A percentile compares a stretch with the other conserved stretches of the same genome.
Evolutionary conservation across 2,329 filamentous ascomycete species (phyloP).

Genomic region (Penicillium sp.): DNA sequence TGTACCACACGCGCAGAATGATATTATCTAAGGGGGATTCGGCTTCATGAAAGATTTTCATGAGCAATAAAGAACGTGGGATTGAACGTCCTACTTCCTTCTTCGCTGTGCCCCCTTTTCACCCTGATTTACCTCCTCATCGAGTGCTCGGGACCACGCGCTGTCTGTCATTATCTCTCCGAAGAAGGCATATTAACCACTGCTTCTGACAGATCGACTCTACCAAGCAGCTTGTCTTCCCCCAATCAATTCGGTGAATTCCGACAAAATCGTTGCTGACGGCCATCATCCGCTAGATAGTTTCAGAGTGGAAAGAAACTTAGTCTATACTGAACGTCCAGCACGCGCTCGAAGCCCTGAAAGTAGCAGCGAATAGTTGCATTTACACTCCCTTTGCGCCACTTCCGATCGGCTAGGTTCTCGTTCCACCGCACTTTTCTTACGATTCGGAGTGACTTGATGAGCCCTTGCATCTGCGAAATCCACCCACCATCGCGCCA

Average conservation of each 20-base stretch:
- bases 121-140: neutral
- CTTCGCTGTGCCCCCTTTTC: neutral
- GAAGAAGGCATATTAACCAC: neutral
- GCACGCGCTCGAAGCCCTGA: slow-evolving; percentile 10
- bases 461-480: slow-evolving; percentile 13
- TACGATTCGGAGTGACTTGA: neutral
- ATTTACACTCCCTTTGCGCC: slow-evolving; percentile 13
- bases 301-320: slow-evolving; percentile 16
- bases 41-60: slow-evolving; percentile 5
- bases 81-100: neutral
- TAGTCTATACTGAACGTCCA: slow-evolving; percentile 9
- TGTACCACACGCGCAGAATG: neutral
- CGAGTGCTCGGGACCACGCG: neutral
- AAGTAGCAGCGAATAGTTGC: slow-evolving; percentile 18
- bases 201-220: neutral
- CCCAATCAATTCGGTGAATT: neutral
- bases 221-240: neutral
- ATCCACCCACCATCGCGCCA: slow-evolving; percentile 12
- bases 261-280: neutral
- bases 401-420: neutral
- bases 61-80: neutral
- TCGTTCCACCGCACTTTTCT: slow-evolving; percentile 8
- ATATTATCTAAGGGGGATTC: slow-evolving; percentile 6
- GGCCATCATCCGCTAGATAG: slow-evolving; percentile 10
- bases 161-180: neutral